A percentile compares a stretch with the other conserved stretches of the same genome.
Evolutionary conservation across 2,329 filamentous ascomycete species (phyloP).

Genomic region (Fusarium caatingaense): DNA sequence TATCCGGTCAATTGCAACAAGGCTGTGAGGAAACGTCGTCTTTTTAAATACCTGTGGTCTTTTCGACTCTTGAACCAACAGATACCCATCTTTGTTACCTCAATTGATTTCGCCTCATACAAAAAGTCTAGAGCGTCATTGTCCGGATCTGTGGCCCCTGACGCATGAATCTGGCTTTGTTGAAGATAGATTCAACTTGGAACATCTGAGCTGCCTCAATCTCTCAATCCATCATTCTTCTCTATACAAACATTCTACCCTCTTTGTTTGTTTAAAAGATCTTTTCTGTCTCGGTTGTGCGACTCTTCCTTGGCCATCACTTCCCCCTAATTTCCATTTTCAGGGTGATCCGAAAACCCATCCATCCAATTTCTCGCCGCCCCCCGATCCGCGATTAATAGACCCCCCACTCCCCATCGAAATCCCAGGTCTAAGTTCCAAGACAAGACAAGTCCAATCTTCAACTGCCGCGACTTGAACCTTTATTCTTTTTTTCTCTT

Average conservation of each 20-base stretch:
- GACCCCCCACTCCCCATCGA: constrained; percentile 37
- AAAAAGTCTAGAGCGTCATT: constrained; percentile 36
- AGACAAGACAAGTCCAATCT: constrained; percentile 14
- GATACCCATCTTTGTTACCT: constrained; percentile 10
- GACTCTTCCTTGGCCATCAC: constrained; percentile 1
- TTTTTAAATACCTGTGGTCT: constrained; percentile 8
- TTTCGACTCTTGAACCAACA: constrained; percentile 9
- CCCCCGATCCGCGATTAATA: constrained; percentile 35
- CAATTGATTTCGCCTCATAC: neutral
- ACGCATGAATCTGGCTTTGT: constrained; percentile 6
- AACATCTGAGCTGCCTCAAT: neutral
- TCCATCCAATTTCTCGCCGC: constrained; percentile 41
- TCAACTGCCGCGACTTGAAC: constrained; percentile 7
- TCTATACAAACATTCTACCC: neutral
- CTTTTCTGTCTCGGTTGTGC: neutral
- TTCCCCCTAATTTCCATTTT: constrained; percentile 24
- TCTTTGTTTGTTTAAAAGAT: neutral
- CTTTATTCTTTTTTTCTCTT: neutral
- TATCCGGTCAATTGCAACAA: constrained; percentile 32
- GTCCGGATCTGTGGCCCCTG: constrained; percentile 35
- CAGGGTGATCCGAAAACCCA: constrained; percentile 20
- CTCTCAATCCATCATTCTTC: neutral
- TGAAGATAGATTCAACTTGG: neutral
- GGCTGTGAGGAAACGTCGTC: constrained; percentile 1
- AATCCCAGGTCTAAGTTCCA: constrained; percentile 14